Base-by-base conservation (phyloP, 305 asterid genomes). In the Striga hermonthica region DNA sequence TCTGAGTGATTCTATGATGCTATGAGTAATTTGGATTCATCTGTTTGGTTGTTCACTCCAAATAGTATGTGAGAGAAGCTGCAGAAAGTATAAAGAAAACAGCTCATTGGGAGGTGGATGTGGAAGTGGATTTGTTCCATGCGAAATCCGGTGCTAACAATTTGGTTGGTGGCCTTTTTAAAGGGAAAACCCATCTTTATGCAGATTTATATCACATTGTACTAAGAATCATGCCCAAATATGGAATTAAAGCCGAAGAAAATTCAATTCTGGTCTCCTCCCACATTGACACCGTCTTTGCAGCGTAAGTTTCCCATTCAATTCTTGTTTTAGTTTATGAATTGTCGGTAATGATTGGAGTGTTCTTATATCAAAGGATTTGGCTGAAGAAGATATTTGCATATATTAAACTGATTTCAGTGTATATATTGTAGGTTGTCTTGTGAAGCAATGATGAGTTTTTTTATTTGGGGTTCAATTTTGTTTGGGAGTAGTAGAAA, bases 241-340 rank as follows among this genome's bases (percentile, higher is more conserved):
- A 83, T 80, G 84, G 77, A 64, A 63, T 89, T 57, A 90, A 86
- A 75, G 95, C 95, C 39, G 86, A 63, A 67, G 96, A 90, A 54
- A 88, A 81, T 76, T 95, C 97, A 56, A 93, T 93, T 75, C 90
- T 93, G 41, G 91, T 93, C 67, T 93, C 99, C 56, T 90, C 99
- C 69, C 99, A 93, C 77, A 78, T 93, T 48, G 99, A 93, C 80
- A 84, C 97, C 3, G 96, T 93, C 65, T 93, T 88, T 76, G 74
- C 99, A 7, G 80, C 78, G 99, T 93, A 88, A 16, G 80, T 74
- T 62, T 75, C 60, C 50, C 7, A 6, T 31, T 14, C 12, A 47
- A 4, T 12, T 57, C 7, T 8, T 36, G 62, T 69, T 61, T 50
- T 31, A 50, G 7, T 5, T 39, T 39, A 39, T 39, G 44, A 39